phyloP scores from a whole-genome alignment of 345 rosid species.

The Litchi chinensis region DNA sequence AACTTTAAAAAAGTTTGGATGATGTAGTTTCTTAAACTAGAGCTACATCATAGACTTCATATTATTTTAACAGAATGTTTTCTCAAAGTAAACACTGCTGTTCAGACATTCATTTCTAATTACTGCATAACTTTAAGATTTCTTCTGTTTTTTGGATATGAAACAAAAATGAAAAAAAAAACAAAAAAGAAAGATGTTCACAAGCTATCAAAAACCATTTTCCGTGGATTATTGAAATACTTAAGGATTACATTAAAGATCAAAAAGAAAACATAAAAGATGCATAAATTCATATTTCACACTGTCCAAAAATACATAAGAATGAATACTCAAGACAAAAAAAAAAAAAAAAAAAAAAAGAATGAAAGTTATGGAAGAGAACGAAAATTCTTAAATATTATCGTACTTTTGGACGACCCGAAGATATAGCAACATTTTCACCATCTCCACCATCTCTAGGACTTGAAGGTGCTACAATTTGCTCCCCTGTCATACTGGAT shows the following conservation, averaged over 20 bases:
- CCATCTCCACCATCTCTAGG: slow-evolving; percentile 91
- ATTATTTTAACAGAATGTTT: slow-evolving; percentile 1
- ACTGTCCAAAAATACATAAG: neutral
- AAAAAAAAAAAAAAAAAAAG: too few relatives aligned
- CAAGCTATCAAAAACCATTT: neutral
- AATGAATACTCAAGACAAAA: neutral
- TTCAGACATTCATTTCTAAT: neutral
- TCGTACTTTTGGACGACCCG: slow-evolving; percentile 66
- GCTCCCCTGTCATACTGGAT: slow-evolving; percentile 96
- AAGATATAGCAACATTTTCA: slow-evolving; percentile 60
- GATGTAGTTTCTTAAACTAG: neutral
- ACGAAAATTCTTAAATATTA: slow-evolving; percentile 17
- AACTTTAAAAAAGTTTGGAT: neutral
- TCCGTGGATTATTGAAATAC: neutral
- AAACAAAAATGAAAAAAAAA: neutral
- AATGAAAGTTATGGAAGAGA: too few relatives aligned
- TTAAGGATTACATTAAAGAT: neutral
- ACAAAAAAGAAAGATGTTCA: neutral
- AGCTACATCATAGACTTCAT: slow-evolving; percentile 2
- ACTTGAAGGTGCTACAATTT: slow-evolving; percentile 78
- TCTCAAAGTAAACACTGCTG: neutral
- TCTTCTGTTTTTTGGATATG: neutral
- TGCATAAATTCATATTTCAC: neutral
- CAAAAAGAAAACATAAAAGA: neutral
- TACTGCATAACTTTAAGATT: neutral